These are phyloP conservation scores for Bothriochloa decipiens DNA, from an alignment of 176 grass and related monocot genomes.

Conservation along the genomic window DNA sequence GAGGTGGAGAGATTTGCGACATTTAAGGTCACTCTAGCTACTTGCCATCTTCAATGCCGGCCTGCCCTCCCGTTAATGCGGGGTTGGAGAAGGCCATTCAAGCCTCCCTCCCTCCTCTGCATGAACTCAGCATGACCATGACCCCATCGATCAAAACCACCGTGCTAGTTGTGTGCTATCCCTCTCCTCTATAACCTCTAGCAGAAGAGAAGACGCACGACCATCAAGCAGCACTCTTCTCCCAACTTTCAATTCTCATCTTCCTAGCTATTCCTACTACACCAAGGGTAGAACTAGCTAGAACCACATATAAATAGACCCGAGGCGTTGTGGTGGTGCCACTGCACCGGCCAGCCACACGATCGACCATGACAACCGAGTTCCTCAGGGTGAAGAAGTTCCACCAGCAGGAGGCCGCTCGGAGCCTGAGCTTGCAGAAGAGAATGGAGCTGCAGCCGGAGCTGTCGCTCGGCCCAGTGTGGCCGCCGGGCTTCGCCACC, in stretches of 20 bases:
- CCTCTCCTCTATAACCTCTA: neutral
- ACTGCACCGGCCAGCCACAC: neutral
- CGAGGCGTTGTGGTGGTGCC: neutral
- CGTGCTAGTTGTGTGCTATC: neutral
- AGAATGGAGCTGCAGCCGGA: constrained; percentile 57
- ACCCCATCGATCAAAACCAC: constrained; percentile 67
- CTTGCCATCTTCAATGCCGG: constrained; percentile 81
- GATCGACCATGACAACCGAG: constrained; percentile 46
- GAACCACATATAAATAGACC: neutral
- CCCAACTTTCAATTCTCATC: no score
- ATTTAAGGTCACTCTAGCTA: constrained; percentile 81
- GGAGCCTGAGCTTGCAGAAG: neutral
- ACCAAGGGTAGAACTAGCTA: neutral
- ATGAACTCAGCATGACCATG: constrained; percentile 39
- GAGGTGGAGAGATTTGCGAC: constrained; percentile 81
- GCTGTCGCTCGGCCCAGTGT: constrained; percentile 66
- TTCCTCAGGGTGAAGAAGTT: constrained; percentile 36
- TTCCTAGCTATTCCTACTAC: neutral
- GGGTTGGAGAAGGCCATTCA: constrained; percentile 85
- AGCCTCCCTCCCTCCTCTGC: constrained; percentile 46
- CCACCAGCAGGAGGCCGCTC: constrained; percentile 10
- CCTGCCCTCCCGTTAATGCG: constrained; percentile 75
- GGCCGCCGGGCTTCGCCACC: constrained; percentile 32
- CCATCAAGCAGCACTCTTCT: neutral
- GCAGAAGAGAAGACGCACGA: constrained; percentile 12